Percentiles rank a stretch among this genome's conserved stretches.
These are phyloP conservation scores for Salix purpurea DNA, from an alignment of 345 rosid genomes.

Conservation along the genomic window DNA sequence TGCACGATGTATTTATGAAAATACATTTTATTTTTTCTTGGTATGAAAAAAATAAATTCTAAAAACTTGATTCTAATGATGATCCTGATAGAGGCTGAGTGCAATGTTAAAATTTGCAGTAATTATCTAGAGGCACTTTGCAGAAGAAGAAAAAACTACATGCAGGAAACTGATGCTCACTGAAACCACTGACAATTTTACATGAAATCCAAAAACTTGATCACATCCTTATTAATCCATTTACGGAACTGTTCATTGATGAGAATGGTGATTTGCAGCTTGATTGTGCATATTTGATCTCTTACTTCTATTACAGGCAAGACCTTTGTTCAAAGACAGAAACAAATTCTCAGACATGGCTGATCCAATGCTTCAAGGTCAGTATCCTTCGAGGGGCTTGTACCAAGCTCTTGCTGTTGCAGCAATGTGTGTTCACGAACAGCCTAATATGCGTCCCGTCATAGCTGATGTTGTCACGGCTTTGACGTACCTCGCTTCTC, in stretches of 20 bases:
- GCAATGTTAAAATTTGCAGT: background rate
- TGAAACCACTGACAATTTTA: background rate
- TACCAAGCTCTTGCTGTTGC: conserved; percentile 90
- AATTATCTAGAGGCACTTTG: background rate
- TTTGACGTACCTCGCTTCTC: conserved; percentile 67
- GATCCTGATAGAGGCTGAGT: background rate
- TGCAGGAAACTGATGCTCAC: background rate
- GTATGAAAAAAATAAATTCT: no score
- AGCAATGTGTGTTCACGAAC: conserved; percentile 95
- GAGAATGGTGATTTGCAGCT: background rate
- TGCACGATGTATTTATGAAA: no score
- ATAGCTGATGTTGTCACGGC: conserved; percentile 80
- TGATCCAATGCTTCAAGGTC: conserved; percentile 72
- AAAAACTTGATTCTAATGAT: background rate
- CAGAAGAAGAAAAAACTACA: background rate
- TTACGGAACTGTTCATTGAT: background rate
- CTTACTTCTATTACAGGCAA: conserved; percentile 46
- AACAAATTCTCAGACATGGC: conserved; percentile 66
- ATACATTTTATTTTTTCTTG: no score
- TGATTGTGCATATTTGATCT: background rate
- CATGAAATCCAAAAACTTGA: background rate
- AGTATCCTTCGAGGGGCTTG: conserved; percentile 67
- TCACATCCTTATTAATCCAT: background rate
- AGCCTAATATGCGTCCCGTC: conserved; percentile 71
- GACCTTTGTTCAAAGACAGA: conserved; percentile 80